Evolutionary conservation across 805 yeast genomes (phyloP), one percentile per base, ranked within the genome.

Genomic region (Maudiozyma saulgeensis): DNA sequence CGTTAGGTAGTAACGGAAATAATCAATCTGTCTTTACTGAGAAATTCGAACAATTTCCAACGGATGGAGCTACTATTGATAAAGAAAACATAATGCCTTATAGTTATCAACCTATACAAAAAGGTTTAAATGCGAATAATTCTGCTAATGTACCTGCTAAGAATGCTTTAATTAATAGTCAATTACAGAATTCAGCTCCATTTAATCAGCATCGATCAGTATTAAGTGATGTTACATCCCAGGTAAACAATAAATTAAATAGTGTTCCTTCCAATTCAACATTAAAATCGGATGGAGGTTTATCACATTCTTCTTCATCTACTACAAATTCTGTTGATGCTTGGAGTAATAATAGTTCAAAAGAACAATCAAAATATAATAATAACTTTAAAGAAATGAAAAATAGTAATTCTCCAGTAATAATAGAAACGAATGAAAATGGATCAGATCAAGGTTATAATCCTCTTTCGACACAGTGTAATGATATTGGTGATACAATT

Each of bases 211-310:
- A 58, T 37, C 51, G 67, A 41, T 53, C 61, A 9, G 67, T 65
- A 7, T 50, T 65, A 28, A 53, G 64, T 37, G 69, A 65, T 54
- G 67, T 65, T n/a, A 65, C 68, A 1, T 55, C 65, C 11, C 61
- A 56, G 34, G 52, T 63, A 11, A 52, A 56, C 21, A 59, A 58
- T 45, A 57, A 56, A 40, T 43, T 47, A 43, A 47, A 52, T 43
- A 39, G 45, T 12, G 44, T 43, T n/a, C 40, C 35, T 26, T 39
- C 48, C 2, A 42, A 38, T 37, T 48, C 51, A 6, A 44, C 47
- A 12, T 32, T n/a, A 8, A 48, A 47, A 21, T 47, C 49, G 4
- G 18, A 18, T 8, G 25, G 28, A n/a, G 34, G 37, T 25, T 47
- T 45, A 2, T n/a, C 38, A 35, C 16, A 35, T 4, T 35, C 38